Base-by-base conservation (phyloP, 2,329 filamentous ascomycete genomes). In the Fonsecaea monophora region DNA sequence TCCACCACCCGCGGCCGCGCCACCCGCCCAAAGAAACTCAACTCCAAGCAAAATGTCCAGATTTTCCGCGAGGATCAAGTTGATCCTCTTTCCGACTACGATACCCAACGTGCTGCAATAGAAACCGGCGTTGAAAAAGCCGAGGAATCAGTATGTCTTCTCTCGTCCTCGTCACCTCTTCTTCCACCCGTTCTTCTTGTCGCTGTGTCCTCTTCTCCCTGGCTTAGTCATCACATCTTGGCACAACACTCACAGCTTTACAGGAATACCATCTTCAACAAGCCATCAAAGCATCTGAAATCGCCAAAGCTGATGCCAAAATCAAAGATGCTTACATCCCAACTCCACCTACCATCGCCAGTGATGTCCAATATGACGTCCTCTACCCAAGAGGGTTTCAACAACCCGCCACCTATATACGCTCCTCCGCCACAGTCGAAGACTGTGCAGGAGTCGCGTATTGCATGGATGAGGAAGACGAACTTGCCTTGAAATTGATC, bases 361-460 rank as follows among this genome's bases (percentile, higher is more conserved):
- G 85, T 78, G 83, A 82, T 71, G 83, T 94, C 79, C 87, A 92
- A 80, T 99, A 97, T 89, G 92, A 96, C 79, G 87, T 90, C 75
- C 86, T 97, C 74, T 98, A 98, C 77, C 87, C 90, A 58, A 88
- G 87, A 71, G 83, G 84, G 65, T 97, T 94, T 80, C 86, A 89
- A 75, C 90, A 96, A 78, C 93, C 95, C 60, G 89, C 90, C 68
- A 95, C 94, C 68, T 98, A 98, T 80, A 97, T 99, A 77, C 92
- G 94, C 71, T 98, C 96, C 82, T 98, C 95, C 71, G 94, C 96
- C 72, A 99, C 95, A 2, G 94, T 99, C 68, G 95, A 99, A 81
- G 95, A 99, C 80, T 96, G 91, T 74, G 90, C 92, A 75, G 91
- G 92, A 74, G 91, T 90, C 77, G 87, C 90, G 74, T 99, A 99